A percentile compares a stretch with the other conserved stretches of the same genome.
phyloP scores from a whole-genome alignment of 2,329 filamentous ascomycete species.

The Nemania sp. region DNA sequence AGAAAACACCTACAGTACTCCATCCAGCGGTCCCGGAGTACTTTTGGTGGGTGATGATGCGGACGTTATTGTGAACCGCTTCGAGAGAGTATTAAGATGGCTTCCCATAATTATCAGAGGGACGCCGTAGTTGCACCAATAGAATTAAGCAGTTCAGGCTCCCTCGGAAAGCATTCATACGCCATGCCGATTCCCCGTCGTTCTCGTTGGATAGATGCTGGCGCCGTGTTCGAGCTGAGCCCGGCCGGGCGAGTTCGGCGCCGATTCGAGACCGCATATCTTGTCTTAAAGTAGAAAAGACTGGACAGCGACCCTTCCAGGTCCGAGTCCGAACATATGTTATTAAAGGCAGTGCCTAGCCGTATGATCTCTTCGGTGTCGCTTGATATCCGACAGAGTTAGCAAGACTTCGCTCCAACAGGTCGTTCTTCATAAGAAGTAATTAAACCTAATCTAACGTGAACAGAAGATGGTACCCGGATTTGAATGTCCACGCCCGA shows the following conservation, averaged over 20 bases:
- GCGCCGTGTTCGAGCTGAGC: background rate
- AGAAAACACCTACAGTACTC: slow-evolving; percentile 8
- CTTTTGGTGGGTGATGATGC: slow-evolving; percentile 3
- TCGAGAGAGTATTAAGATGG: background rate
- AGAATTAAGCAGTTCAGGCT: slow-evolving; percentile 4
- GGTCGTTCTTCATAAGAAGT: slow-evolving; percentile 8
- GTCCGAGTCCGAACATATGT: background rate
- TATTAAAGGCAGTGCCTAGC: background rate
- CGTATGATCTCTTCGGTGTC: background rate
- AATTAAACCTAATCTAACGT: slow-evolving; percentile 11
- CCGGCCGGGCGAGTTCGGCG: background rate
- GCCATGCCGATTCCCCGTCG: slow-evolving; percentile 5
- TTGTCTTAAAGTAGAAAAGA: slow-evolving; percentile 1
- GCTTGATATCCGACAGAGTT: background rate
- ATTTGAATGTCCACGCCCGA: slow-evolving; percentile 12
- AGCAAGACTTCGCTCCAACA: slow-evolving; percentile 11
- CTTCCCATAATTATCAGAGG: slow-evolving; percentile 10
- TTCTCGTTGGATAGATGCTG: slow-evolving; percentile 7
- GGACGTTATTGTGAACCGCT: background rate
- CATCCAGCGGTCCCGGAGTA: background rate
- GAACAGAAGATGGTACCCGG: slow-evolving; percentile 8
- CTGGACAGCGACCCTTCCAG: slow-evolving; percentile 4
- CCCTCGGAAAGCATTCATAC: slow-evolving; percentile 15
- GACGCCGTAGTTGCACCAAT: slow-evolving; percentile 15
- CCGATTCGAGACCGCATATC: background rate